Evolutionary conservation across 1,139 yeast species (phyloP), one percentile per base, ranked within the genome.

Genomic region (Zhuliangozyma blackwelliae): DNA sequence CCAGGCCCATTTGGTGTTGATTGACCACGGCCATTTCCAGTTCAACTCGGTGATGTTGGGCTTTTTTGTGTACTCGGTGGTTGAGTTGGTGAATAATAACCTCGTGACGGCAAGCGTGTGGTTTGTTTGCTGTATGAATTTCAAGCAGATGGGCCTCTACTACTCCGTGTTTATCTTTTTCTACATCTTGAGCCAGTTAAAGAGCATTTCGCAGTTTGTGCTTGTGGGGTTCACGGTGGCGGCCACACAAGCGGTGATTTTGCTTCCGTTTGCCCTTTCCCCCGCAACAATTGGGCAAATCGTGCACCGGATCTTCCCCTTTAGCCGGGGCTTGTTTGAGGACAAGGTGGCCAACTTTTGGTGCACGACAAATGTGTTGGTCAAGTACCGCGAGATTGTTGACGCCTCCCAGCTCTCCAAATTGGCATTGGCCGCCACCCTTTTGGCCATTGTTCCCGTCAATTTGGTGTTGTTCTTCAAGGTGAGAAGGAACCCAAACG

Each of bases 21-120:
- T 94, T 39, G 99, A 94, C 56, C 97, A 94, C 59, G 98, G 98
- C 9, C 98, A 94, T 61, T 94, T 92, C 62, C 98, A 94, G 63
- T 90, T 79, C 63, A 92, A 94, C 53, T 77, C 90, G 0, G 95
- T 92, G 12, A 92, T 94, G 97, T 75, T 94, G 34, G 98, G 98
- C 0, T 66, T 88, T 27, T 72, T 90, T 10, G 65, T 92, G 27
- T 66, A 80, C 44, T 72, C 95, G 1, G 64, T 89, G 28, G 77
- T 78, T 39, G 82, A 82, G 45, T 65, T 90, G 35, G 59, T 85
- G 31, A 75, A 78, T 40, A 84, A 80, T 28, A 77, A 79, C 50
- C 72, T 79, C 39, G 68, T 78, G 3, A 50, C 81, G 30, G 94
- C 95, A 0, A 82, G 96, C n/a, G 61, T 85, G 3, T 79, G 85